Evolutionary conservation across 257 asterid species (phyloP).

Genomic region (Orobanche coerulescens): DNA sequence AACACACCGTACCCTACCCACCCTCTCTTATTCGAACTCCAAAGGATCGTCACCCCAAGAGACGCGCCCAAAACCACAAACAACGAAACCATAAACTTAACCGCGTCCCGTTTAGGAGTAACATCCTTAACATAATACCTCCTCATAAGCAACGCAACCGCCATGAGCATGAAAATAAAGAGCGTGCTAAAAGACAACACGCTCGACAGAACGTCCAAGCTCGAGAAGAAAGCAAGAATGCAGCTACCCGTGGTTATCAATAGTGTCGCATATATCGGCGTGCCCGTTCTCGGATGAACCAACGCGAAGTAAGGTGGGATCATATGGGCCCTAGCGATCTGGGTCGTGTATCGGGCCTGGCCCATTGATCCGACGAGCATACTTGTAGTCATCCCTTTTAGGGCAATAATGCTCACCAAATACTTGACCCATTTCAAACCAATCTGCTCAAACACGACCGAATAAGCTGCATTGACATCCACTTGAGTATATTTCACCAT

Average conservation of each 20-base stretch:
- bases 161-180: slow-evolving; percentile 96
- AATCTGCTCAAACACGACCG: slow-evolving; percentile 58
- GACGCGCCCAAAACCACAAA: slow-evolving; percentile 52
- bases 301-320: slow-evolving; percentile 85
- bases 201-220: slow-evolving; percentile 78
- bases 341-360: slow-evolving; percentile 94
- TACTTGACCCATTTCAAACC: slow-evolving; percentile 90
- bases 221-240: slow-evolving; percentile 68
- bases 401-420: slow-evolving; percentile 67
- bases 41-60: slow-evolving; percentile 43
- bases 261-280: slow-evolving; percentile 79
- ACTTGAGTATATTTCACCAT: slow-evolving; percentile 72
- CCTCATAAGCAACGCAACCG: slow-evolving; percentile 78
- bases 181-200: slow-evolving; percentile 82
- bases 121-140: slow-evolving; percentile 65
- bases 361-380: slow-evolving; percentile 95
- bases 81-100: slow-evolving; percentile 40
- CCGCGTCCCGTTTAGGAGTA: slow-evolving; percentile 40
- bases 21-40: slow-evolving; percentile 37
- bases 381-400: slow-evolving; percentile 95
- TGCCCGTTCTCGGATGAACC: slow-evolving; percentile 78
- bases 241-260: slow-evolving; percentile 63
- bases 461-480: slow-evolving; percentile 78
- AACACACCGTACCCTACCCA: slow-evolving; percentile 39
- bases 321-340: slow-evolving; percentile 89